Percentiles rank a stretch among this genome's conserved stretches.
phyloP scores from a whole-genome alignment of 116 monocot species.

The Posidonia oceanica region DNA sequence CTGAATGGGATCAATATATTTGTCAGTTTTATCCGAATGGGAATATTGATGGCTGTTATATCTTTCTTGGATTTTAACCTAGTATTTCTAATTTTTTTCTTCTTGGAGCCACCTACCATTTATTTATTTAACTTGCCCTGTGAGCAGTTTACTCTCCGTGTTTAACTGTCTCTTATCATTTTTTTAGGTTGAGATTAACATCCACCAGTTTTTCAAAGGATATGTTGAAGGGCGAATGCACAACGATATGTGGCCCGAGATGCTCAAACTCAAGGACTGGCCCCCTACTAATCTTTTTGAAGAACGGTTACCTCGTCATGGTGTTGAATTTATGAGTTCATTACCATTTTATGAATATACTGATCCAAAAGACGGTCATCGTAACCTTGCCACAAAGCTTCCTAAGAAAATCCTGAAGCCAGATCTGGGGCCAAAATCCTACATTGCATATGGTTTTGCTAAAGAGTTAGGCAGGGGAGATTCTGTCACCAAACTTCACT shows the following conservation, averaged over 20 bases:
- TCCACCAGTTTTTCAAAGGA: conserved; percentile 61
- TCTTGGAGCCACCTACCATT: neutral
- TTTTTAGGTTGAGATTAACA: conserved; percentile 59
- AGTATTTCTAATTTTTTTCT: no score
- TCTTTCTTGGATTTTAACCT: no score
- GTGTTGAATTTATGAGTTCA: conserved; percentile 59
- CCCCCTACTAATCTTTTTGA: conserved; percentile 65
- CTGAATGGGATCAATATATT: no score
- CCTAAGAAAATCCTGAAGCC: conserved; percentile 52
- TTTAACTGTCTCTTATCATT: neutral
- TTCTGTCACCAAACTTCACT: conserved; percentile 90
- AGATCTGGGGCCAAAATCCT: conserved; percentile 85
- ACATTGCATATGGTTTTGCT: conserved; percentile 69
- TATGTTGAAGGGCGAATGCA: conserved; percentile 49
- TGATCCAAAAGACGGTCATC: conserved; percentile 46
- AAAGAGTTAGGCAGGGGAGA: conserved; percentile 70
- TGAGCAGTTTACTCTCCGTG: neutral
- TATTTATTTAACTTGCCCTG: neutral
- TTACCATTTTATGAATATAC: conserved; percentile 81
- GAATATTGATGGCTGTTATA: no score
- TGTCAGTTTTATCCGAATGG: no score
- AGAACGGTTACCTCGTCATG: conserved; percentile 69
- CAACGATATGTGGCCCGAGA: conserved; percentile 51
- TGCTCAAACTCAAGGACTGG: conserved; percentile 95
- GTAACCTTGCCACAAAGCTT: conserved; percentile 62